A percentile compares a stretch with the other conserved stretches of the same genome.
phyloP scores from a whole-genome alignment of 1,139 yeast species.

The Nadsonia commutata region DNA sequence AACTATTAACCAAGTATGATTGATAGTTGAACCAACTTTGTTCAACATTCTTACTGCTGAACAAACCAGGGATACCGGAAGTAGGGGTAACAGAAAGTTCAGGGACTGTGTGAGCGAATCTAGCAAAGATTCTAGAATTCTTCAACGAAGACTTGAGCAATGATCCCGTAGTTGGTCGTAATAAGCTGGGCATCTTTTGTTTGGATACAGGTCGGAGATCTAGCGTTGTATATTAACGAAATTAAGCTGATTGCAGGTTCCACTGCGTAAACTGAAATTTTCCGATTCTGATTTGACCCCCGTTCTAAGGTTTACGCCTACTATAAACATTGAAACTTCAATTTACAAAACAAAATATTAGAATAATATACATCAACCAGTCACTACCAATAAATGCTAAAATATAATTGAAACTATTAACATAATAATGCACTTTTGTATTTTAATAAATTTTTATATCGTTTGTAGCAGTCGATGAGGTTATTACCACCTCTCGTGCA shows the following conservation, averaged over 20 bases:
- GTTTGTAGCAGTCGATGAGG: too few relatives aligned
- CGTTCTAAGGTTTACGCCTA: neutral
- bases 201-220: neutral
- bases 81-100: conserved; percentile 18
- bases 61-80: conserved; percentile 59
- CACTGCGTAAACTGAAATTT: neutral
- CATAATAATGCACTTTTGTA: too few relatives aligned
- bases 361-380: too few relatives aligned
- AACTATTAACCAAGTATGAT: conserved; percentile 45
- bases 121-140: neutral
- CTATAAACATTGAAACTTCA: neutral
- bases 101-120: conserved; percentile 17
- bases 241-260: neutral
- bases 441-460: too few relatives aligned
- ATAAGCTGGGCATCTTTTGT: neutral
- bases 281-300: neutral
- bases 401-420: too few relatives aligned
- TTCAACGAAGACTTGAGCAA: neutral
- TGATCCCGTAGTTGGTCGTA: neutral
- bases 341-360: too few relatives aligned
- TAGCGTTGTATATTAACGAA: neutral
- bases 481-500: too few relatives aligned
- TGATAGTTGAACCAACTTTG: conserved; percentile 79
- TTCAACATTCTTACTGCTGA: conserved; percentile 53
- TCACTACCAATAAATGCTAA: too few relatives aligned